Evolutionary conservation across 2,329 filamentous ascomycete species (phyloP), one percentile per base, ranked within the genome.

Genomic region (Orbilia blumenaviensis): DNA sequence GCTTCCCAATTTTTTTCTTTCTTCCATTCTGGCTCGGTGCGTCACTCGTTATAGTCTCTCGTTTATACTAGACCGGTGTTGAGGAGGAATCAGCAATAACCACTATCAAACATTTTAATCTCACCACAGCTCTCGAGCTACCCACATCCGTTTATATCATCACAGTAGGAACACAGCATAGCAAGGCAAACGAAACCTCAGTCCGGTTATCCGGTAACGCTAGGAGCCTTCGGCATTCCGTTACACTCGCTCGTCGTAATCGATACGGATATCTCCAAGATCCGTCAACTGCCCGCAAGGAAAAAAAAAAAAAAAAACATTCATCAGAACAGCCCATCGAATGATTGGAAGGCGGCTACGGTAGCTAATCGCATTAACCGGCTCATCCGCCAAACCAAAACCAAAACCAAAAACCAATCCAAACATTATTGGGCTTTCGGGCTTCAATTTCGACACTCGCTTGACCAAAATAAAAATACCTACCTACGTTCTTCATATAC

Each of bases 21-120:
- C 62, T 74, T 74, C 69, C 56, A 46, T 67, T 64, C 50, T 66
- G 21, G 69, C 52, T 74, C 56, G 63, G 69, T 74, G 69, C 69
- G 69, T 74, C 69, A 74, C 69, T 74, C 69, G 69, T 74, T 74
- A 66, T 60, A 66, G 69, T 74, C 69, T 74, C 63, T 74, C 69
- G 69, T 74, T 74, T 60, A 74, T 74, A 67, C 69, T 67, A 48
- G 66, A 66, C 62, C 54, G 69, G 62, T 74, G 69, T 74, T 74
- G 69, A 74, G 69, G 69, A 74, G 69, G 69, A 74, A 74, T 56
- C 52, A 38, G 18, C 38, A 56, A 67, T 36, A 56, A 66, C 48
- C 41, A 52, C 48, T 52, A 52, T 67, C 68, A 67, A 54, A 54
- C 62, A 56, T 74, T 64, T 62, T 54, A 61, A 74, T 74, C 63